Percentiles rank a stretch among this genome's conserved stretches.
Evolutionary conservation across 108 stramenopile genomes (phyloP).

Genomic region (Epithemia pelagica): DNA sequence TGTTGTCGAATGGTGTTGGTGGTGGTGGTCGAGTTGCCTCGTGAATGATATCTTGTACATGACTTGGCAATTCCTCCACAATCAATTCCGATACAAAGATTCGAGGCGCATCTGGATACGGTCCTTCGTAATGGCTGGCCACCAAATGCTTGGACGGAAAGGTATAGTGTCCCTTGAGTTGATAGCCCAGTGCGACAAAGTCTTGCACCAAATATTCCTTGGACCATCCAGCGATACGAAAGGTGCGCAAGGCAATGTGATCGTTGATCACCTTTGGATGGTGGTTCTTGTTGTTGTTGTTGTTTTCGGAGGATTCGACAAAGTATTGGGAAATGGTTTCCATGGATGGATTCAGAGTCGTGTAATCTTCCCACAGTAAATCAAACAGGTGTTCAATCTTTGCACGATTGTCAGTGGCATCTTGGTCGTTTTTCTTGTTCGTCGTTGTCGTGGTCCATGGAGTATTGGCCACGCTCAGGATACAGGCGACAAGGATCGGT

Average conservation of each 20-base stretch:
- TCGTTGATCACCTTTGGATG: not conserved
- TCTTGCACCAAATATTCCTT: not conserved
- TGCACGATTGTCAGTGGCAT: no score
- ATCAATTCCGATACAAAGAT: not conserved
- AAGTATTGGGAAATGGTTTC: not conserved
- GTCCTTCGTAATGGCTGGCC: not conserved
- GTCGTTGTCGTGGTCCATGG: no score
- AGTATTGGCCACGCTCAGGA: no score
- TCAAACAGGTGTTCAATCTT: not conserved
- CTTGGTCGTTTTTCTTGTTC: no score
- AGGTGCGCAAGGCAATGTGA: not conserved
- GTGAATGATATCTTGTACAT: slow-evolving; percentile 29
- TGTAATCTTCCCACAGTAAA: not conserved
- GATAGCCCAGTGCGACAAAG: not conserved
- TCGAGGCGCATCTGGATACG: not conserved
- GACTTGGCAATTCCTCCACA: slow-evolving; percentile 44
- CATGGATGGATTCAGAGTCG: slow-evolving; percentile 16
- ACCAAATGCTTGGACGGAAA: not conserved
- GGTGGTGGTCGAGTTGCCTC: no score
- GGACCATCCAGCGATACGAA: not conserved
- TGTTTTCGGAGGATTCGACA: not conserved
- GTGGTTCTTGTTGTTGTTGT: not conserved
- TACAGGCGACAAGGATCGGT: no score
- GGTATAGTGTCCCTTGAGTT: not conserved
- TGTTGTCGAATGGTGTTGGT: no score